These are phyloP conservation scores for Penicillium parvum DNA, from an alignment of 495 filamentous ascomycete genomes.

Conservation along the genomic window DNA sequence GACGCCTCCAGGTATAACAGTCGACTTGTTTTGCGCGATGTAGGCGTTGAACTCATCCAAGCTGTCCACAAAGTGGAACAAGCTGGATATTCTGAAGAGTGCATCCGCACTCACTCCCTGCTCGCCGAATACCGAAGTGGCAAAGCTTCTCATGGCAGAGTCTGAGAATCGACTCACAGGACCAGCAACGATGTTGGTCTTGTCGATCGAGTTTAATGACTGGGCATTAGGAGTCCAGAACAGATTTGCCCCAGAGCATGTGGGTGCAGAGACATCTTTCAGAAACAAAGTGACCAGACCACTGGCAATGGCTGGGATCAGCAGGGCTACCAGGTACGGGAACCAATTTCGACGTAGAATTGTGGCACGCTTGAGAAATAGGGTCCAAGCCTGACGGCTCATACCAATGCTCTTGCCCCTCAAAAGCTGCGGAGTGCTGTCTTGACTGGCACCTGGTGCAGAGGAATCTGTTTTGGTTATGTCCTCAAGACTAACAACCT, in stretches of 20 bases:
- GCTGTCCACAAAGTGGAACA: constrained; percentile 57
- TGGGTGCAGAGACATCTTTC: constrained; percentile 46
- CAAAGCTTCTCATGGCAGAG: constrained; percentile 36
- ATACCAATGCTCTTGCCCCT: constrained; percentile 63
- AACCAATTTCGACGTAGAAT: constrained; percentile 73
- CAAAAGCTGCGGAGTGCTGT: constrained; percentile 56
- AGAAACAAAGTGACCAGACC: constrained; percentile 73
- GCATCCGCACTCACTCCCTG: constrained; percentile 9
- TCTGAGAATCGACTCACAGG: constrained; percentile 48
- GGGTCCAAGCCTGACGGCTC: constrained; percentile 59
- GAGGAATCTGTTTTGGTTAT: too few relatives aligned
- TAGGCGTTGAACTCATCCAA: constrained; percentile 63
- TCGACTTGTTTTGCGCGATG: constrained; percentile 54
- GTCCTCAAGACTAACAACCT: too few relatives aligned
- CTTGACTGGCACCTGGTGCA: too few relatives aligned
- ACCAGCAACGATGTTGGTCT: constrained; percentile 56
- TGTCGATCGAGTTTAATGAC: constrained; percentile 30
- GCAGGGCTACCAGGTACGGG: constrained; percentile 63
- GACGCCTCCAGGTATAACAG: constrained; percentile 70
- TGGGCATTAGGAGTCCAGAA: constrained; percentile 31
- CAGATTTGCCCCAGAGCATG: constrained; percentile 54
- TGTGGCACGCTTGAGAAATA: constrained; percentile 73
- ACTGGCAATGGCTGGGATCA: constrained; percentile 71
- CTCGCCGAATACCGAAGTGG: constrained; percentile 27
- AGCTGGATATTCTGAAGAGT: constrained; percentile 3